Conservation (phyloP, 1,284 basidiomycete species). For the Moesziomyces antarcticus region DNA sequence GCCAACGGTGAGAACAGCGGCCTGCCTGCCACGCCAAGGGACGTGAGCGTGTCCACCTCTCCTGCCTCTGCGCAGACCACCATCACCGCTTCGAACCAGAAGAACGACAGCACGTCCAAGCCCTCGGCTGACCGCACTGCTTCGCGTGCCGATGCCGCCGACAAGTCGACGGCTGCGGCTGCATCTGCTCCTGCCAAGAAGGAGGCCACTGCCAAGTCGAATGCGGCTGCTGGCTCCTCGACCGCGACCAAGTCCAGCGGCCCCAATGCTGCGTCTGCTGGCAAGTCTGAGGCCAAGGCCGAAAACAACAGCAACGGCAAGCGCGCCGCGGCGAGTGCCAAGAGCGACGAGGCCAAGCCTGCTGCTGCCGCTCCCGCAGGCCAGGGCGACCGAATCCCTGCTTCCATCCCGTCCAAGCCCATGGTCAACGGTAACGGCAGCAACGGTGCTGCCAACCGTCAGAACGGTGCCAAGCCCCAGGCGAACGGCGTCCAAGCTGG, state of each 20-base stretch:
- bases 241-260: conserved; percentile 12
- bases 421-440: conserved; percentile 28
- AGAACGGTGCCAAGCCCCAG: conserved; percentile 37
- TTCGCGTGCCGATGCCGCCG: conserved; percentile 10
- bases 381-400: conserved; percentile 29
- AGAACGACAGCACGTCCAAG: conserved; percentile 12
- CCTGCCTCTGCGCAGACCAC: conserved; percentile 40
- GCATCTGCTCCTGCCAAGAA: conserved; percentile 17
- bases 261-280: conserved; percentile 11
- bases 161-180: conserved; percentile 19
- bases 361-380: conserved; percentile 3
- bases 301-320: conserved; percentile 25
- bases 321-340: conserved; percentile 18
- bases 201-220: conserved; percentile 21
- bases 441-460: conserved; percentile 12
- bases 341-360: conserved; percentile 30
- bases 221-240: conserved; percentile 14
- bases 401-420: conserved; percentile 42
- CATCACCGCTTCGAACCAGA: conserved; percentile 13
- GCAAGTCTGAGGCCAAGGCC: conserved; percentile 27
- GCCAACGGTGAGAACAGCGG: conserved; percentile 16
- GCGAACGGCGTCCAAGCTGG: conserved; percentile 31
- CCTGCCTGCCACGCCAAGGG: conserved; percentile 10
- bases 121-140: conserved; percentile 22
- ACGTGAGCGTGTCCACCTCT: conserved; percentile 37